Evolutionary conservation across 163 green algal species (phyloP).

Genomic region (Botryococcus braunii): DNA sequence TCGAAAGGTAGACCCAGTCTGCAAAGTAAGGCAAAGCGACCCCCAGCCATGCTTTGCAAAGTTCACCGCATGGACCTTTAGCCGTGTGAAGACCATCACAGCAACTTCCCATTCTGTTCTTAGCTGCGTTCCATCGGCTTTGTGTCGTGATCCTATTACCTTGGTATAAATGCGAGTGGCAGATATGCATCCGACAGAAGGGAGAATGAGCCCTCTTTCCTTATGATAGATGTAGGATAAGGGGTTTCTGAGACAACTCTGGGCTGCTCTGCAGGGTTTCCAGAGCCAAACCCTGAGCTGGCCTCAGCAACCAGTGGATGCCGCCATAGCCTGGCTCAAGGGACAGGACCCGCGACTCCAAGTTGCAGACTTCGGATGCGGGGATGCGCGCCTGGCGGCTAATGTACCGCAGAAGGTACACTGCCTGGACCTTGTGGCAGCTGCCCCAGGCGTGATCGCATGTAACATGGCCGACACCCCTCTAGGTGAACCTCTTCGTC

Average conservation of each 20-base stretch:
- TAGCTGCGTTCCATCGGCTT: no score
- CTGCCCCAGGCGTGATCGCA: constrained; percentile 68
- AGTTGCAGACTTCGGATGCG: constrained; percentile 95
- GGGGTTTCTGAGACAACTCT: background rate
- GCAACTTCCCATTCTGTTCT: no score
- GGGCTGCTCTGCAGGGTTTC: constrained; percentile 43
- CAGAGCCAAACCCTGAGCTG: constrained; percentile 74
- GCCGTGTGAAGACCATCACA: no score
- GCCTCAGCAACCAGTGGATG: constrained; percentile 79
- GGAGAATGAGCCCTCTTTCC: no score
- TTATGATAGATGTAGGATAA: no score
- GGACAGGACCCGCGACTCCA: constrained; percentile 13
- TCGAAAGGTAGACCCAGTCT: no score
- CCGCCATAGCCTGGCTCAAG: constrained; percentile 56
- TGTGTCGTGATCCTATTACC: no score
- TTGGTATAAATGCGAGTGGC: no score
- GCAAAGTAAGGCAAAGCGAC: no score
- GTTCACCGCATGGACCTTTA: no score
- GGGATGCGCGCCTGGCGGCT: constrained; percentile 75
- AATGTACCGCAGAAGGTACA: constrained; percentile 65
- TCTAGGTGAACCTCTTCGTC: constrained; percentile 9
- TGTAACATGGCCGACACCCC: constrained; percentile 92
- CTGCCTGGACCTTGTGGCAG: constrained; percentile 83
- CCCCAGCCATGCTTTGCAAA: no score
- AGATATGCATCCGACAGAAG: no score